Evolutionary conservation across 2,329 filamentous ascomycete genomes (phyloP).

Genomic region (Nannizzia gypsea): DNA sequence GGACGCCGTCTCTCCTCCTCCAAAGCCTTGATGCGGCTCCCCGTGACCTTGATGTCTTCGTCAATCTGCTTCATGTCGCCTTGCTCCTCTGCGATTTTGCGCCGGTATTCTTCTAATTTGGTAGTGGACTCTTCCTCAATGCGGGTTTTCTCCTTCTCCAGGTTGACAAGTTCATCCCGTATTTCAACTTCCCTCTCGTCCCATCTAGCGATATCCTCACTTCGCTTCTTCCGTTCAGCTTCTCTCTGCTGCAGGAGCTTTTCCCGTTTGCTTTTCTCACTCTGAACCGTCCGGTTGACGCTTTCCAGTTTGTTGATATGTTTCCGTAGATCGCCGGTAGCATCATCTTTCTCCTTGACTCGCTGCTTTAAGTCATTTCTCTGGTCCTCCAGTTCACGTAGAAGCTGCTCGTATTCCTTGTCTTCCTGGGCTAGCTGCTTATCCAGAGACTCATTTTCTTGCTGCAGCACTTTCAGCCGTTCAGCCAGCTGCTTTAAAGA

Average conservation of each 20-base stretch:
- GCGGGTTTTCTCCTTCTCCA: slow-evolving; percentile 32
- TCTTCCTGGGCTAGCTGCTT: slow-evolving; percentile 56
- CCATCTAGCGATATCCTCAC: slow-evolving; percentile 49
- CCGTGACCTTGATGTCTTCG: slow-evolving; percentile 50
- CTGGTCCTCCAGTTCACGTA: slow-evolving; percentile 61
- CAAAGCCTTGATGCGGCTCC: slow-evolving; percentile 48
- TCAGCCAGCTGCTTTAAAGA: slow-evolving; percentile 68
- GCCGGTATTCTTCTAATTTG: slow-evolving; percentile 31
- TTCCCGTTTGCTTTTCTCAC: slow-evolving; percentile 67
- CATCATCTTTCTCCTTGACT: slow-evolving; percentile 82
- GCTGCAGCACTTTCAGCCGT: slow-evolving; percentile 64
- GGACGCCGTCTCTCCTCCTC: slow-evolving; percentile 46
- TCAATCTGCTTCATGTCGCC: slow-evolving; percentile 45
- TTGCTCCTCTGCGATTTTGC: slow-evolving; percentile 37
- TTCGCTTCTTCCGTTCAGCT: slow-evolving; percentile 48
- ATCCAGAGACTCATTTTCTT: slow-evolving; percentile 70
- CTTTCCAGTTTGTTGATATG: slow-evolving; percentile 70
- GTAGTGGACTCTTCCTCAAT: slow-evolving; percentile 31
- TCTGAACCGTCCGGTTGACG: slow-evolving; percentile 68
- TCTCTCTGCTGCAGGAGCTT: slow-evolving; percentile 49
- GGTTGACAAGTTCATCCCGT: slow-evolving; percentile 36
- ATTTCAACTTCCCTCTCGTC: slow-evolving; percentile 43
- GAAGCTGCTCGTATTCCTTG: slow-evolving; percentile 53
- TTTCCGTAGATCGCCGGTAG: slow-evolving; percentile 69
- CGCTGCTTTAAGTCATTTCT: slow-evolving; percentile 66